Evolutionary conservation across 805 yeast species (phyloP).

Genomic region (Pichia nakasei): DNA sequence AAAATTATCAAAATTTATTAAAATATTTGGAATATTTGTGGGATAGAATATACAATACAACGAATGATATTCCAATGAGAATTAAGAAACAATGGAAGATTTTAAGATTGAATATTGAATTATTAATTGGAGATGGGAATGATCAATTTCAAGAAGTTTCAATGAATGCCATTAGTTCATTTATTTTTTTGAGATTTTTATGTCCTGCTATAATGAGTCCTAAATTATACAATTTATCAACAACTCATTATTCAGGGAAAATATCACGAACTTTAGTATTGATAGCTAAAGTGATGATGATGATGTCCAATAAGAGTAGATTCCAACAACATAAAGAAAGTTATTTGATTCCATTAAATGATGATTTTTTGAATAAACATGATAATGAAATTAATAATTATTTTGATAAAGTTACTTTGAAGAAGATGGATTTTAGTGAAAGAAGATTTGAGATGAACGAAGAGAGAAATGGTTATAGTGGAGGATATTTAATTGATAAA

Average conservation of each 20-base stretch:
- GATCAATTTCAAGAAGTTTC: constrained; percentile 28
- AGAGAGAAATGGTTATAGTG: constrained; percentile 48
- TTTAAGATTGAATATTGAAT: constrained; percentile 56
- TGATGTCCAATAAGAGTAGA: constrained; percentile 64
- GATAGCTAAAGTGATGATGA: constrained; percentile 70
- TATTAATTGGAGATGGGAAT: constrained; percentile 33
- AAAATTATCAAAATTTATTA: constrained; percentile 31
- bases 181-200: constrained; percentile 72
- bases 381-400: constrained; percentile 55
- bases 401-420: constrained; percentile 61
- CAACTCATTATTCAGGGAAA: constrained; percentile 60
- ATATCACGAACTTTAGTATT: constrained; percentile 73
- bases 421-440: constrained; percentile 54
- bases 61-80: constrained; percentile 65
- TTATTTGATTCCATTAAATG: constrained; percentile 62
- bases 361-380: constrained; percentile 48
- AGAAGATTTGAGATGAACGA: constrained; percentile 49
- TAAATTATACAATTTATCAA: constrained; percentile 65
- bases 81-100: constrained; percentile 56
- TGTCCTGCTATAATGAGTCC: constrained; percentile 94
- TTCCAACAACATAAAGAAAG: constrained; percentile 82
- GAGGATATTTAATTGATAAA: constrained; percentile 58
- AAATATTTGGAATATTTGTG: constrained; percentile 48
- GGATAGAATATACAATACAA: constrained; percentile 53
- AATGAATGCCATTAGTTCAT: constrained; percentile 71